Base-by-base conservation (phyloP, 768 basidiomycete species). In the Dacryopinax primogenitus region DNA sequence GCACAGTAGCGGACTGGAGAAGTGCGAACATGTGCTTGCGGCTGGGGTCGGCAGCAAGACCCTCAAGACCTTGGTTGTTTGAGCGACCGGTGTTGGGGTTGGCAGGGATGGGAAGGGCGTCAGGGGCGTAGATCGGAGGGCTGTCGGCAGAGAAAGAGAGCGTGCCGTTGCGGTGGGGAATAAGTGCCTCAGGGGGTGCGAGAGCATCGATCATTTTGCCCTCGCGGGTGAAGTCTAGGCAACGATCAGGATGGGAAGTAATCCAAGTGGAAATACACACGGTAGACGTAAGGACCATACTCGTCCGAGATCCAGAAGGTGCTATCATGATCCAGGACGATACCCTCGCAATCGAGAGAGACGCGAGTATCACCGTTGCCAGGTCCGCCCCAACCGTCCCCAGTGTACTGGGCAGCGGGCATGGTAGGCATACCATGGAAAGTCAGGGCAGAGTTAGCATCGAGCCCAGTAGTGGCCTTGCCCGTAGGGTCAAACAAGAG, bases 251-350 rank as follows among this genome's bases (percentile, higher is more conserved):
- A 21, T 3, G 0, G 1, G 16, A 51, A 16, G 0, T 2, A 36
- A 32, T n/a, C 26, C 33, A 35, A 58, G 34, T 45, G 33, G 47
- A 30, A 68, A 63, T 36, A 21, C 45, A 23, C 23, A 47, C 45
- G 45, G 45, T 47, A 47, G 45, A 47, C n/a, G n/a, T 15, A 47
- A 9, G 45, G 45, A 9, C 84, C 86, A 68, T 86, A 87, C 74
- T 87, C 86, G 70, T 87, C 86, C 68, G 82, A 83, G 33, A 82
- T 76, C 84, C 83, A 86, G 73, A 79, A 84, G 82, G 79, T 81
- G 68, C 85, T 85, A 67, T 87, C 86, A 0, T 73, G 69, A 69
- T 83, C 81, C 12, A 81, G 74, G 1, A 82, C 82, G 15, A 87
- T 64, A 0, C 85, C 85, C 71, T 87, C 86, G 0, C 78, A 75